Evolutionary conservation across 2,329 filamentous ascomycete species (phyloP).

Genomic region (Penicillium sp.): DNA sequence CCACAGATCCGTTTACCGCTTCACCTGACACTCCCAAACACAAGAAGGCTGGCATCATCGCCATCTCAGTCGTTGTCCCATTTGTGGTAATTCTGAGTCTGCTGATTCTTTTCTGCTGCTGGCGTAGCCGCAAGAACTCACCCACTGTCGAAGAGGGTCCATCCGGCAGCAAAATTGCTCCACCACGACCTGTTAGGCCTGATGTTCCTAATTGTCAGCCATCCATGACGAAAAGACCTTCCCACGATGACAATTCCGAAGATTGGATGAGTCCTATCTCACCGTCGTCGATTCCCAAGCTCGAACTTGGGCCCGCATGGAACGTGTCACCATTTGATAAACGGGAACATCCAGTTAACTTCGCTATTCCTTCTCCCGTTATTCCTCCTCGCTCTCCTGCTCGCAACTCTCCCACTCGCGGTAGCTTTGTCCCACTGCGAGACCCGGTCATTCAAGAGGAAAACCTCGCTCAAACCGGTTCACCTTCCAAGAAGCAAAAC

Average conservation of each 20-base stretch:
- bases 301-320: slow-evolving; percentile 37
- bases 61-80: slow-evolving; percentile 37
- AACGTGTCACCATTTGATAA: slow-evolving; percentile 28
- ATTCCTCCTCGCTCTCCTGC: slow-evolving; percentile 30
- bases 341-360: slow-evolving; percentile 15
- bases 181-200: slow-evolving; percentile 21
- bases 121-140: slow-evolving; percentile 33
- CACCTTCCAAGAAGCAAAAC: slow-evolving; percentile 24
- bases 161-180: slow-evolving; percentile 23
- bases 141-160: slow-evolving; percentile 23
- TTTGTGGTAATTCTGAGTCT: slow-evolving; percentile 29
- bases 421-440: slow-evolving; percentile 28
- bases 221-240: slow-evolving; percentile 17
- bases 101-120: slow-evolving; percentile 35
- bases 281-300: slow-evolving; percentile 32
- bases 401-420: slow-evolving; percentile 31
- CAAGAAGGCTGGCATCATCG: slow-evolving; percentile 40
- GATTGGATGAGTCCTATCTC: slow-evolving; percentile 24
- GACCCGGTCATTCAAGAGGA: slow-evolving; percentile 22
- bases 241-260: slow-evolving; percentile 22
- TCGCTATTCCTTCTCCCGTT: slow-evolving; percentile 23
- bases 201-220: slow-evolving; percentile 29
- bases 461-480: slow-evolving; percentile 15
- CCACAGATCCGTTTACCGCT: slow-evolving; percentile 19
- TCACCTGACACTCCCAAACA: slow-evolving; percentile 18